Evolutionary conservation across 139 green algal genomes (phyloP).

Genomic region (Chlamydomonas applanata): DNA sequence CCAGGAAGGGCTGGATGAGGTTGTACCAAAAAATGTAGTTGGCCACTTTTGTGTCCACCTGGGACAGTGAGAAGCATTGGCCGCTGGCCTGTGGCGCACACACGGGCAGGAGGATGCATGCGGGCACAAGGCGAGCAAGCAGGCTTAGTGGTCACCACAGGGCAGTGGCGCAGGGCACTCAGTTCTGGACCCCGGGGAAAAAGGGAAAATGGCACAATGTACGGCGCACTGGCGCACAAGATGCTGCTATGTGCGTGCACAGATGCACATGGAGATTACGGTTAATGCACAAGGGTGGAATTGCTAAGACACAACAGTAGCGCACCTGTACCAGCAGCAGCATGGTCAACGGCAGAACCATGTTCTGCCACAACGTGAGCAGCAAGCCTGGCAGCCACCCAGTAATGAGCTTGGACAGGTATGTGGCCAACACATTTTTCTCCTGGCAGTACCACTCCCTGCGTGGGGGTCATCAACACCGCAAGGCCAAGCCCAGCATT

Average conservation of each 20-base stretch:
- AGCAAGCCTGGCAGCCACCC: conserved; percentile 72
- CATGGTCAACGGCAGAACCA: conserved; percentile 70
- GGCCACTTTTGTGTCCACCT: conserved; percentile 40
- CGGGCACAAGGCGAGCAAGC: too few relatives aligned
- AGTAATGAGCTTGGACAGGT: conserved; percentile 60
- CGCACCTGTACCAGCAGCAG: conserved; percentile 58
- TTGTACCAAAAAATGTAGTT: conserved; percentile 18
- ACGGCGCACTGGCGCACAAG: too few relatives aligned
- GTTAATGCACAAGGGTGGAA: too few relatives aligned
- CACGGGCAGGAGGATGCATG: not conserved
- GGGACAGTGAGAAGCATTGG: conserved; percentile 39
- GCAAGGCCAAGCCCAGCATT: too few relatives aligned
- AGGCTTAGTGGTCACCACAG: too few relatives aligned
- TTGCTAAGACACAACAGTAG: too few relatives aligned
- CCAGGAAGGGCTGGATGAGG: conserved; percentile 53
- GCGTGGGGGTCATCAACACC: not conserved
- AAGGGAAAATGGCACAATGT: too few relatives aligned
- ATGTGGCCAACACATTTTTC: conserved; percentile 16
- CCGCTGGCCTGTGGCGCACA: conserved; percentile 50
- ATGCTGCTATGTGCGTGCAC: too few relatives aligned
- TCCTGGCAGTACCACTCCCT: conserved; percentile 64
- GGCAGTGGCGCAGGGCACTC: too few relatives aligned
- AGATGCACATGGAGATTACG: too few relatives aligned
- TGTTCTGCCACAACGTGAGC: conserved; percentile 78
- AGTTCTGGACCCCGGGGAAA: too few relatives aligned